phyloP scores from a whole-genome alignment of 495 filamentous ascomycete genomes.

The Barbatosphaeria neglecta region DNA sequence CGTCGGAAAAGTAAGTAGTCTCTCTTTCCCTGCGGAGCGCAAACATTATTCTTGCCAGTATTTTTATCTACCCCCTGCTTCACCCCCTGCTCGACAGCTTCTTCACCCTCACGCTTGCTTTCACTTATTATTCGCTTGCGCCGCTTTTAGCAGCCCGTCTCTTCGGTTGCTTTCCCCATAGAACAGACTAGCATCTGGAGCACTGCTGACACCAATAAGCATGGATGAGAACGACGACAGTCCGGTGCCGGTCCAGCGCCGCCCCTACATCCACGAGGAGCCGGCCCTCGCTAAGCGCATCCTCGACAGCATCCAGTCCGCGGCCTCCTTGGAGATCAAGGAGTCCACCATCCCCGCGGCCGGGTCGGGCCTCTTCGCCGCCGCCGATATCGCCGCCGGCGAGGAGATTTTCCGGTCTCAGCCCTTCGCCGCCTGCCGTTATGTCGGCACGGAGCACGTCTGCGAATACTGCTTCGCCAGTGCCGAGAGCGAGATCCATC shows the following conservation, averaged over 20 bases:
- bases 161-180: too few species aligned
- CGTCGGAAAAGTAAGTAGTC: too few species aligned
- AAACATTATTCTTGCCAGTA: too few species aligned
- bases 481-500: neutral
- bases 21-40: too few species aligned
- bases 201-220: too few species aligned
- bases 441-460: neutral
- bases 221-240: neutral
- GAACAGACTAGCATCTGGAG: too few species aligned
- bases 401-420: slow-evolving; percentile 12
- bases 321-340: slow-evolving; percentile 6
- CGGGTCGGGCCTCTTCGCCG: slow-evolving; percentile 12
- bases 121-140: too few species aligned
- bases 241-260: neutral
- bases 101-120: too few species aligned
- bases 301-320: slow-evolving; percentile 1
- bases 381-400: slow-evolving; percentile 1
- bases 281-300: slow-evolving; percentile 6
- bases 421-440: slow-evolving; percentile 4
- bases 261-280: slow-evolving; percentile 2
- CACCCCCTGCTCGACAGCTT: too few species aligned
- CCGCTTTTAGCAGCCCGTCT: too few species aligned
- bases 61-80: too few species aligned
- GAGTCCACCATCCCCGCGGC: slow-evolving; percentile 3
- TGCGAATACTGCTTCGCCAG: slow-evolving; percentile 11